Evolutionary conservation across 305 asterid genomes (phyloP).

Genomic region (Solanum hybrid): DNA sequence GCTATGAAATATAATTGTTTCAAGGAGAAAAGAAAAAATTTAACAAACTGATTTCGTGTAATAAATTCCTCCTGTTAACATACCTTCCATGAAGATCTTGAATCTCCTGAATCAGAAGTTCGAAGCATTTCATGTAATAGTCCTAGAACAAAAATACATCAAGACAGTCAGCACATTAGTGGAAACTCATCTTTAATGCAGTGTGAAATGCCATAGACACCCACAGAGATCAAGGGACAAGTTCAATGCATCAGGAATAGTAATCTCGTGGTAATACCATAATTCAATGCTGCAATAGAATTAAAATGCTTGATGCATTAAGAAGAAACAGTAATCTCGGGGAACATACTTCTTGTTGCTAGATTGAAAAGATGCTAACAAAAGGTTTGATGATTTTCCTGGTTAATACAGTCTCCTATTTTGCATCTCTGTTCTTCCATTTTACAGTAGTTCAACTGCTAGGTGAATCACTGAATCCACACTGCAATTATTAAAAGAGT

Average conservation of each 20-base stretch:
- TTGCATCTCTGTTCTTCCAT: not conserved
- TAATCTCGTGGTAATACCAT: not conserved
- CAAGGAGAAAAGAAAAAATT: not conserved
- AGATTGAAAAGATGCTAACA: not conserved
- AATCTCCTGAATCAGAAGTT: slow-evolving; percentile 47
- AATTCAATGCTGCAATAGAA: not conserved
- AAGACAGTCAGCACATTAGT: slow-evolving; percentile 1
- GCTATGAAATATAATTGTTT: not conserved
- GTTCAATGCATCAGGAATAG: not conserved
- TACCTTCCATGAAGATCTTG: slow-evolving; percentile 90
- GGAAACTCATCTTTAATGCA: not conserved
- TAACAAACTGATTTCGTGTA: not conserved
- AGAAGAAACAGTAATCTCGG: not conserved
- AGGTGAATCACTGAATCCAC: not conserved
- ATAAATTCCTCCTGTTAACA: not conserved
- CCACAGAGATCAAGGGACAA: not conserved
- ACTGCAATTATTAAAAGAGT: not conserved
- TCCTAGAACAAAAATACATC: slow-evolving; percentile 37
- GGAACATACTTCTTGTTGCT: not conserved
- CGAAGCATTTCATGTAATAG: slow-evolving; percentile 80
- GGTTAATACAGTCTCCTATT: not conserved
- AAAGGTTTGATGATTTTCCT: not conserved
- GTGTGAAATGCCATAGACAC: not conserved
- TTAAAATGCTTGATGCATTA: not conserved
- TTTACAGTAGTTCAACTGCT: not conserved